These are phyloP conservation scores for Hemileia vastatrix DNA, from an alignment of 1,284 basidiomycete genomes.

Conservation along the genomic window DNA sequence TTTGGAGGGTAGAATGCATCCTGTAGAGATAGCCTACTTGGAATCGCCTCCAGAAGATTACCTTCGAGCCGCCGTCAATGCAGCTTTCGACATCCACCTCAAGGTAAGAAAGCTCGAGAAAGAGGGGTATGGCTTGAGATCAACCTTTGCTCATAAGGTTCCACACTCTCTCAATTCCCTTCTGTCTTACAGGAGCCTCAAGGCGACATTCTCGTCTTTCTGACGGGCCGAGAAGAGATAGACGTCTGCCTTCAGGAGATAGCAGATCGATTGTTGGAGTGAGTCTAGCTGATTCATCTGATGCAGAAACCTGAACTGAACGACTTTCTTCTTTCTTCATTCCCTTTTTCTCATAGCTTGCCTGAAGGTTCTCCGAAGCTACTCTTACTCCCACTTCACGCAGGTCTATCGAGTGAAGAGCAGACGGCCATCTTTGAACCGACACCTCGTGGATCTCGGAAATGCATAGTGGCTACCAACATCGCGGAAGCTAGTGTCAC, in stretches of 20 bases:
- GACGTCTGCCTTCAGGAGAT: conserved; percentile 73
- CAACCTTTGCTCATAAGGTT: background rate
- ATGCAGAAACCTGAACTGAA: background rate
- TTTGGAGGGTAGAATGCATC: conserved; percentile 44
- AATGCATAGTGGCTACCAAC: conserved; percentile 87
- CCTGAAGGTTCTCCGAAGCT: conserved; percentile 50
- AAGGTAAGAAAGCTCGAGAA: conserved; percentile 51
- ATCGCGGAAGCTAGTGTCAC: conserved; percentile 96
- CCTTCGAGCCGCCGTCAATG: conserved; percentile 42
- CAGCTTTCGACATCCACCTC: conserved; percentile 46
- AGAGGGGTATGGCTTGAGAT: conserved; percentile 1
- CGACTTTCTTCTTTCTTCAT: background rate
- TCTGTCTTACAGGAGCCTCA: conserved; percentile 35
- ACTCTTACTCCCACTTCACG: conserved; percentile 68
- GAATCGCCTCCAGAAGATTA: conserved; percentile 43
- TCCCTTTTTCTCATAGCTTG: conserved; percentile 49
- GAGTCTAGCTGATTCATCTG: conserved; percentile 34
- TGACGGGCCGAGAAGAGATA: conserved; percentile 47
- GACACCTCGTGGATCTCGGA: conserved; percentile 63
- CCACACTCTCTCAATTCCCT: background rate
- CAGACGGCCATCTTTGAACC: conserved; percentile 75
- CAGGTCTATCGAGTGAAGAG: conserved; percentile 73
- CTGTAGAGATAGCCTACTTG: conserved; percentile 46
- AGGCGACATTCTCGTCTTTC: conserved; percentile 49
- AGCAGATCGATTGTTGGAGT: conserved; percentile 67